Evolutionary conservation across 345 rosid genomes (phyloP).

Genomic region (Salix koriyanagi): DNA sequence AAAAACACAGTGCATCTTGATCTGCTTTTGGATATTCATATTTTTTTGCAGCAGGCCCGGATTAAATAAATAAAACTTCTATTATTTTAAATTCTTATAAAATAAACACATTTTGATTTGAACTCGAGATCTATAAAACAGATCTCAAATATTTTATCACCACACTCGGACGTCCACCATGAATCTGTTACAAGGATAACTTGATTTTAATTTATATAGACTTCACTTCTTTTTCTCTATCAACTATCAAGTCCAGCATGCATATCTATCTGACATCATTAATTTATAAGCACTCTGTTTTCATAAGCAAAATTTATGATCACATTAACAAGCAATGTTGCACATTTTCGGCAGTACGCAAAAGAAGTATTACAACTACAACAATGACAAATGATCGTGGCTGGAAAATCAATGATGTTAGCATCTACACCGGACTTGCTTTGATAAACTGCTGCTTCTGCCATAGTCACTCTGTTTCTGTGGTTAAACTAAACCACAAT

Average conservation of each 20-base stretch:
- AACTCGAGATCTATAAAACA: too few relatives aligned
- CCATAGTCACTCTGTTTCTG: not conserved
- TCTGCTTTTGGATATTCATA: too few relatives aligned
- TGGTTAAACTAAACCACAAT: not conserved
- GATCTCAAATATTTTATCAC: fast-evolving
- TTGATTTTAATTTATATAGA: not conserved
- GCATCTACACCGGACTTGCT: not conserved
- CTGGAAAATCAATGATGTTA: not conserved
- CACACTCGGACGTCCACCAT: too few relatives aligned
- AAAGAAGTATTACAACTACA: not conserved
- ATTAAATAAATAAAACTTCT: too few relatives aligned
- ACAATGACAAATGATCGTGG: not conserved
- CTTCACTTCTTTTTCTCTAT: not conserved
- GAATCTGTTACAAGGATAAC: too few relatives aligned
- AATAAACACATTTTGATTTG: too few relatives aligned
- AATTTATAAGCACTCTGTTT: not conserved
- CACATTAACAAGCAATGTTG: not conserved
- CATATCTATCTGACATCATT: not conserved
- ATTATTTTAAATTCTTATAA: too few relatives aligned
- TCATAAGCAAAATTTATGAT: not conserved
- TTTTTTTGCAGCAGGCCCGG: too few relatives aligned
- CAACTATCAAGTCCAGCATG: not conserved
- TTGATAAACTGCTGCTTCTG: not conserved
- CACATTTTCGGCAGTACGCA: not conserved
- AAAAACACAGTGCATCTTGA: too few relatives aligned